Base-by-base conservation (phyloP, 768 basidiomycete genomes). In the Cystofilobasidium macerans region DNA sequence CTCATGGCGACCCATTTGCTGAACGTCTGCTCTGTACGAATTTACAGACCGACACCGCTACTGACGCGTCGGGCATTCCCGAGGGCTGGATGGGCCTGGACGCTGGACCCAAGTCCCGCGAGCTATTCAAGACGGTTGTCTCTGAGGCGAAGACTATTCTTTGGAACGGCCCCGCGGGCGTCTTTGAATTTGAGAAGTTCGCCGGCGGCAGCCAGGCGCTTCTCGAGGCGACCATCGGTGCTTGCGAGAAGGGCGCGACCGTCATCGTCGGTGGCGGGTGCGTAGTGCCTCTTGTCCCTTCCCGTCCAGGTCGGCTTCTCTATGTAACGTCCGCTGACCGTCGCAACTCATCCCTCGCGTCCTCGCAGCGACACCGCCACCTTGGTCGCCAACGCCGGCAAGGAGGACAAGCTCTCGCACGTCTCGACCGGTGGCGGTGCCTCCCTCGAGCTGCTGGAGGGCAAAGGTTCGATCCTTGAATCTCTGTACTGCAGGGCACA, bases 111-210 rank as follows among this genome's bases (percentile, higher is more conserved):
- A 82, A 92, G 79, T 91, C 86, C 70, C 84, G 83, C 36, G 82
- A 89, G 72, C 78, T 88, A 62, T 99, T 86, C 47, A 71, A 84
- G 68, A 84, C 91, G 13, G 93, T 99, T 61, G 75, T n/a, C n/a
- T n/a, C 87, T 61, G 84, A 87, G 72, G 81, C 90, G 60, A 95
- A 89, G 82, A 99, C 94, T 43, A 90, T 98, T 73, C 84, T 99
- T 61, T 99, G 94, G 94, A 92, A 92, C 71, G 97, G 94, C 42
- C 94, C 95, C 47, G 87, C 93, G 40, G 94, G 94, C 71, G 94
- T 99, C 43, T 99, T 99, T 76, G 94, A 99, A 77, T 94, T 95
- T 81, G 84, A 88, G 43, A 84, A 84, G 24, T 99, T 99, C 72
- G 86, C 92, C 0, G 80, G 78, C 40, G 93, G 93, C 47, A 95